Evolutionary conservation across 2,329 filamentous ascomycete genomes (phyloP), one percentile per base, ranked within the genome.

Genomic region (Alternaria tenuissima): DNA sequence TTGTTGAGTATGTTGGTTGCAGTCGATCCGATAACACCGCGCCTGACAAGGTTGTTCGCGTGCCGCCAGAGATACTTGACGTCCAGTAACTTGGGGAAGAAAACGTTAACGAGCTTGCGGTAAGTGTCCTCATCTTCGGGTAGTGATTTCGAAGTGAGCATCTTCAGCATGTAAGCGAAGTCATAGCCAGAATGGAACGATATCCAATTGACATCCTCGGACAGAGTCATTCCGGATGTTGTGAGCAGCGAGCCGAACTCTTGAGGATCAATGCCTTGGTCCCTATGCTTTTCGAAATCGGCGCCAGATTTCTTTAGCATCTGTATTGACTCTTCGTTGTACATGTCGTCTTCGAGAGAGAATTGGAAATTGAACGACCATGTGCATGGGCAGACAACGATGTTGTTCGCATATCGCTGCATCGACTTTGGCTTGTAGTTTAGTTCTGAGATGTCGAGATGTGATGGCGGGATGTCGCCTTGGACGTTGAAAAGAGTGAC

Each of bases 351-450:
- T 68, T 95, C 91, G 9, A 97, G 85, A 1, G 93, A 95, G 79
- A 98, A 99, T 71, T 94, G 91, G 81, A 99, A 99, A 84, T 99
- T 98, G 85, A 99, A 99, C 70, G 97, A 94, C 95, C 95, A 99
- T 18, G 94, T 96, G 76, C 91, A 96, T 16, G 92, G 94, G 60
- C 93, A 89, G 49, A 87, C 85, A n/a, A 83, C 76, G 55, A 86
- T 80, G 64, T 83, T 84, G 64, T 83, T 84, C 20, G 79, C 80
- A 65, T 86, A 85, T 26, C 80, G 79, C 65, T 82, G 80, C 43
- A 83, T 78, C 63, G 82, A 81, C 55, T 83, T 78, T n/a, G 74
- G 74, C 41, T 72, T 66, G 65, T 77, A 77, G 46, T 42, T 65
- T 61, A 87, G 76, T 30, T 82, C 81, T 24, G 76, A 73, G 7